Base-by-base conservation (phyloP, 805 yeast genomes). In the Zygotorulaspora florentina region DNA sequence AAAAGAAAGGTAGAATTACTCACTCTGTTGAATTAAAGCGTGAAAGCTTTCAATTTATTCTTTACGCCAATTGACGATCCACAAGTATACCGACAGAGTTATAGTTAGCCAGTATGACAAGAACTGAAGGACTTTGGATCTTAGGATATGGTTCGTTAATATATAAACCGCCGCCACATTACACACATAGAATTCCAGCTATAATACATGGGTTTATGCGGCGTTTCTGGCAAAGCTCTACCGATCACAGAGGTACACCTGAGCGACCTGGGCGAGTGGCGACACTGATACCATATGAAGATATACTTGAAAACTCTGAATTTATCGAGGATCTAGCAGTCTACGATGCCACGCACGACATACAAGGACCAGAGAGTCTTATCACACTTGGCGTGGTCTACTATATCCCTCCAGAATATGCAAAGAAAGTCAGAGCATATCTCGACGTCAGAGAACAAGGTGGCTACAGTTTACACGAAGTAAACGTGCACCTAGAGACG, bases 91-190 rank as follows among this genome's bases (percentile, higher is more conserved):
- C 8, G 7, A 17, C 13, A 17, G 7, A 20, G 25, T 7, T 20
- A 20, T 20, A 20, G 25, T 20, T 8, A 5, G 20, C 11, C 16
- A 33, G 8, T 13, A 49, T 49, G 53, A 52, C 53, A 9, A 42
- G 35, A 23, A 13, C 25, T 8, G 48, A 52, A 3, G 67, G 67
- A 2, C 62, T 81, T 47, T 90, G 96, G 95, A 75, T 89, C 11
- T 80, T 89, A 9, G 96, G 97, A 2, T 89, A 89, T 59, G 97
- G 97, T 1, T 86, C 95, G 0, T 70, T 89, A 42, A 81, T 89
- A 20, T 89, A 85, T 73, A 89, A 88, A 58, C 96, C 96, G 0
- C 97, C 96, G 0, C 90, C 91, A 12, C 74, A 76, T 53, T 75
- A 77, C 50, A 71, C 78, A 39, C 71, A 75, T 56, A 67, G 80